Percentiles rank a stretch among this genome's conserved stretches.
Evolutionary conservation across 805 yeast genomes (phyloP).

Genomic region (Cyberlindnera maritima): DNA sequence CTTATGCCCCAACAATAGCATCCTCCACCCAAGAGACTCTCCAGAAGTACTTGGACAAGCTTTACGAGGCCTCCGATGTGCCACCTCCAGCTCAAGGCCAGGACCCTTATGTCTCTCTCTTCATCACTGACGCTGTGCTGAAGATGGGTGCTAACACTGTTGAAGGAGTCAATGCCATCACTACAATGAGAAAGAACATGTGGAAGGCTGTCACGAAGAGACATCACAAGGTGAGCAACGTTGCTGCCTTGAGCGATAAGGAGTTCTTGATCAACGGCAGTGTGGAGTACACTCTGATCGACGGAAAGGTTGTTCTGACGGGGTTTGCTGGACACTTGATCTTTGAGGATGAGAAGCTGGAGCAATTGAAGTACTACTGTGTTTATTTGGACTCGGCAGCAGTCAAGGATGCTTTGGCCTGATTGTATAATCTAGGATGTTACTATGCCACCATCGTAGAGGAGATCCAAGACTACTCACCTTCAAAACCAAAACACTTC

Average conservation of each 20-base stretch:
- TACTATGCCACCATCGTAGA: too few species aligned
- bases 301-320: neutral
- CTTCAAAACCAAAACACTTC: too few species aligned
- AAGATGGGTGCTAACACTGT: neutral
- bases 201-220: constrained; percentile 1
- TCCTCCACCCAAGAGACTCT: neutral
- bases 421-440: too few species aligned
- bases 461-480: too few species aligned
- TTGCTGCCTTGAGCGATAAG: neutral
- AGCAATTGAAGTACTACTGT: neutral
- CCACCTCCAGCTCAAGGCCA: neutral
- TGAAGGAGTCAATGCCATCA: neutral
- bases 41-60: neutral
- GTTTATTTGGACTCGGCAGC: constrained; percentile 1
- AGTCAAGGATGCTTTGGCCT: neutral
- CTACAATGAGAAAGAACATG: neutral
- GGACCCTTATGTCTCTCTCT: constrained; percentile 1
- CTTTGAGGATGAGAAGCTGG: neutral
- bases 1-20: neutral
- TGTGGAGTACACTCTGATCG: neutral
- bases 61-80: constrained; percentile 2
- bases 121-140: neutral
- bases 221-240: neutral
- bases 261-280: constrained; percentile 1
- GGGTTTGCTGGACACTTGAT: constrained; percentile 2